Percentiles rank a stretch among this genome's conserved stretches.
Conservation (phyloP, 345 rosid species). For the rapeseed (Brassica napus) region Da-Ae NC_063447.1:19666001-19666500, state of each 20-base stretch:
- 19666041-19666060: conserved; percentile 20
- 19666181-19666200: neutral
- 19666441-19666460: neutral
- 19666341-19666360: neutral
- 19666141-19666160: neutral
- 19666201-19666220: neutral
- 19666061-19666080: conserved; percentile 17
- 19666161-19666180: neutral
- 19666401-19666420: too few relatives aligned
- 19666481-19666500: neutral
- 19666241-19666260: neutral
- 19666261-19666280: too few relatives aligned
- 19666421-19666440: neutral
- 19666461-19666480: neutral
- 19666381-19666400: too few relatives aligned
- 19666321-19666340: neutral
- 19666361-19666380: too few relatives aligned
- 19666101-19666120: conserved; percentile 10
- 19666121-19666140: neutral
- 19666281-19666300: too few relatives aligned
- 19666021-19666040: conserved; percentile 6
- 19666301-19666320: too few relatives aligned
- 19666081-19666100: conserved; percentile 10
- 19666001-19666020: conserved; percentile 15
- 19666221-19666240: neutral